Percentiles rank a stretch among this genome's conserved stretches.
phyloP scores from a whole-genome alignment of 345 rosid genomes.

The Conringia planisiliqua region DNA sequence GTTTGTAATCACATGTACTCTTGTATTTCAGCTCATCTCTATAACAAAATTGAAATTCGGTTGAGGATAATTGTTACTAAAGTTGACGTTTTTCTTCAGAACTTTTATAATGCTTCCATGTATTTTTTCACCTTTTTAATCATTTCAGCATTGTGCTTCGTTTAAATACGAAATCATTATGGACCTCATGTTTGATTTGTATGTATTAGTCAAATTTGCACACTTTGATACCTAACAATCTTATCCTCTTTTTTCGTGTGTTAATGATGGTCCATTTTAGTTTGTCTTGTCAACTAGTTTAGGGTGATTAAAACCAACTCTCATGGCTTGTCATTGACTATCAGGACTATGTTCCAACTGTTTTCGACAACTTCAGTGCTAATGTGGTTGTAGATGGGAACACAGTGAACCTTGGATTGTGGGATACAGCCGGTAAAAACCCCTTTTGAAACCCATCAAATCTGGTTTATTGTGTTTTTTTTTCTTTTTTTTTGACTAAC shows the following conservation, averaged over 20 bases:
- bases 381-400: conserved; percentile 94
- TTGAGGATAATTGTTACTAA: neutral
- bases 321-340: conserved; percentile 20
- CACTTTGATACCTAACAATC: too few species aligned
- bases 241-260: neutral
- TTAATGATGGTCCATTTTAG: neutral
- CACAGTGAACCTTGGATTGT: conserved; percentile 85
- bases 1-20: neutral
- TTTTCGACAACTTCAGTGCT: conserved; percentile 97
- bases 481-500: neutral
- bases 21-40: too few species aligned
- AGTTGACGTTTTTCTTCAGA: neutral
- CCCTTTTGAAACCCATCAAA: neutral
- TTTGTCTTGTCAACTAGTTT: neutral
- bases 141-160: too few species aligned
- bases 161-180: too few species aligned
- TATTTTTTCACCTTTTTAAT: too few species aligned
- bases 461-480: neutral
- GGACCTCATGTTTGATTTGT: too few species aligned
- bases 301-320: neutral
- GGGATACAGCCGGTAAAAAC: conserved; percentile 92
- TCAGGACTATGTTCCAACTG: conserved; percentile 98
- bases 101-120: neutral
- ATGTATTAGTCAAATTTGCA: too few species aligned
- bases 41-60: neutral